Evolutionary conservation across 2,329 filamentous ascomycete genomes (phyloP).

Genomic region (Byssochlamys sp.): DNA sequence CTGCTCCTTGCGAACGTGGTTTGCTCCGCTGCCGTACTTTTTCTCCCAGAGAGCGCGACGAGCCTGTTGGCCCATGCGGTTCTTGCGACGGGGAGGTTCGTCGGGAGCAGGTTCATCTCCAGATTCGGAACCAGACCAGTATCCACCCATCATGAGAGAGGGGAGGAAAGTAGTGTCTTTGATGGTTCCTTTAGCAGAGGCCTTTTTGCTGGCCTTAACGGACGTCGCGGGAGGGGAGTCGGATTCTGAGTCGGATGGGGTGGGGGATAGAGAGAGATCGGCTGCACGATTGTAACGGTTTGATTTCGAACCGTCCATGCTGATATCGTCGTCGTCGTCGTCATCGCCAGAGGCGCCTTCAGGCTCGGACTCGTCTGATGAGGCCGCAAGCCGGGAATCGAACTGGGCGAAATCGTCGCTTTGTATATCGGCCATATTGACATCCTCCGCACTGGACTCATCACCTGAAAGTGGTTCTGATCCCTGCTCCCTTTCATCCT

Average conservation of each 20-base stretch:
- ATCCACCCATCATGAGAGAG: constrained; percentile 51
- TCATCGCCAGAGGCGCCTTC: constrained; percentile 16
- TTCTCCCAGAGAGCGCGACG: constrained; percentile 53
- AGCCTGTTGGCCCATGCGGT: constrained; percentile 54
- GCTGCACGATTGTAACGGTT: constrained; percentile 9
- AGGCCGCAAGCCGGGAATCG: constrained; percentile 25
- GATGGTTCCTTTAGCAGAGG: constrained; percentile 12
- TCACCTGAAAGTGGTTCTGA: constrained; percentile 6
- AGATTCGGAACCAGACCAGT: constrained; percentile 53
- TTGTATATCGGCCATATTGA: constrained; percentile 4
- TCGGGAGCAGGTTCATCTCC: constrained; percentile 37
- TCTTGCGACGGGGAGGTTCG: constrained; percentile 42
- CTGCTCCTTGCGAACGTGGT: constrained; percentile 44
- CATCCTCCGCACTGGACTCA: constrained; percentile 9
- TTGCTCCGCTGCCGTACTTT: constrained; percentile 50
- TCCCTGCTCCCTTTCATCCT: constrained; percentile 4
- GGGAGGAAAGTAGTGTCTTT: constrained; percentile 49
- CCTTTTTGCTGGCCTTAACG: constrained; percentile 12
- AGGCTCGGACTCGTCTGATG: constrained; percentile 4
- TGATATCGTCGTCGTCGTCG: constrained; percentile 15
- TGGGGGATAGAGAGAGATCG: constrained; percentile 24
- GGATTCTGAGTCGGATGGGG: constrained; percentile 19
- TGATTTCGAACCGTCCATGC: background rate
- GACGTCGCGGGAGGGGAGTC: constrained; percentile 20
- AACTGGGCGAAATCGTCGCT: constrained; percentile 23